Base-by-base conservation (phyloP, 139 green algal species). In the Picocystis salinarum region DNA sequence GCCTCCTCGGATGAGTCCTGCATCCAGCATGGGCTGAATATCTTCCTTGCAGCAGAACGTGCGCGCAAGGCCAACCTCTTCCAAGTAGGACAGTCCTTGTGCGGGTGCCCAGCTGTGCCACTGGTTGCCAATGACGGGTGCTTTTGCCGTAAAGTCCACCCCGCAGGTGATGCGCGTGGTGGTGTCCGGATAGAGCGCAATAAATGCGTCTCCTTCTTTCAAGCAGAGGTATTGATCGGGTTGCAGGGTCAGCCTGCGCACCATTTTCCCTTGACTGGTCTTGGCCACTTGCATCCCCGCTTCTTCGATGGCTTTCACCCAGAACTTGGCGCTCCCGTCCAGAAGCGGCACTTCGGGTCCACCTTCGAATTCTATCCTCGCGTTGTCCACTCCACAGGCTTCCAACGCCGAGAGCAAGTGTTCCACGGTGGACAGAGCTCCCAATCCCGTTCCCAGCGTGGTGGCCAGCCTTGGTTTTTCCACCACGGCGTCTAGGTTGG, bases 391-490 rank as follows among this genome's bases (percentile, higher is more conserved):
- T 0, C 82, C 80, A 27, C 58, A 79, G 7, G 52, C 67, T 50
- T 93, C 82, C 42, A 93, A 47, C 0, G 82, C 74, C 6, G 75
- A 71, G 33, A 93, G 65, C 61, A 93, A 49, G 26, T 71, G 40
- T 65, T 91, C 71, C 5, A 66, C 55, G 6, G 57, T 62, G 19
- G 55, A 29, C 6, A 82, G 29, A 15, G 13, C 3, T 10, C 12
- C 17, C 12, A 15, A 18, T 18, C 9, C 42, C 18, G 42, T 27
- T 27, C 6, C 29, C 3, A 60, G 17, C 6, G 6, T n/a, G 11
- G 52, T 60, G 52, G 4, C 31, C 34, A 60, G 52, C 1, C 31
- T 22, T 4, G 51, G 52, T 34, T 37, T 15, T 15, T 15, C 31
- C 13, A 13, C 15, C 31, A 37, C 31, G 13, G 13, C 31, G 31